A percentile compares a stretch with the other conserved stretches of the same genome.
Conservation (phyloP, 2,329 filamentous ascomycete genomes). For the Falciphora oryzae region DNA sequence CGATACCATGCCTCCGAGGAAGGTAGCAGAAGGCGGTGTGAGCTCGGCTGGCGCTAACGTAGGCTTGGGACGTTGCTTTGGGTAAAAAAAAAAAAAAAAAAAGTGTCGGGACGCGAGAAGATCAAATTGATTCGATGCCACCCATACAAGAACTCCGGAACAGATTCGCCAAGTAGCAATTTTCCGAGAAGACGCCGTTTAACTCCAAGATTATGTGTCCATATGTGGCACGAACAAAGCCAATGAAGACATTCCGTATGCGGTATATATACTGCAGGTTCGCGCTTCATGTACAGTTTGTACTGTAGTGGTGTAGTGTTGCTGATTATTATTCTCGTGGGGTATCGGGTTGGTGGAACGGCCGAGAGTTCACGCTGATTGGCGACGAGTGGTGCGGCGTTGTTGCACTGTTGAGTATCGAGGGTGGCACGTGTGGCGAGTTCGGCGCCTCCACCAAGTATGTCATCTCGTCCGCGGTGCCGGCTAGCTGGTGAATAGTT, state of each 20-base stretch:
- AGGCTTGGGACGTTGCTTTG: background rate
- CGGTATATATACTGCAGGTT: no score
- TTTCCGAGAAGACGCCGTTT: background rate
- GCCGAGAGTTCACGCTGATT: background rate
- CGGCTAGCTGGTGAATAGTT: background rate
- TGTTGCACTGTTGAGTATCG: background rate
- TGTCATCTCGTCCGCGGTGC: background rate
- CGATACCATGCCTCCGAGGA: background rate
- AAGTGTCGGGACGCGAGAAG: background rate
- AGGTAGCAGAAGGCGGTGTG: background rate
- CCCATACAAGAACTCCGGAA: background rate
- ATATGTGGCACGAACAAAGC: background rate
- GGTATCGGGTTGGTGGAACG: background rate
- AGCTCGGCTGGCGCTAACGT: background rate
- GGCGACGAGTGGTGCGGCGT: background rate
- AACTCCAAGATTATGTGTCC: background rate
- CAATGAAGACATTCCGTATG: no score
- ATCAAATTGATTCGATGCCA: background rate
- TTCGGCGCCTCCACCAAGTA: background rate
- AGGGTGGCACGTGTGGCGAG: background rate
- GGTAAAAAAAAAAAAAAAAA: no score
- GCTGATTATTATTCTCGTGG: background rate
- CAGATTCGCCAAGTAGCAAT: background rate
- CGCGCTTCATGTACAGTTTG: background rate
- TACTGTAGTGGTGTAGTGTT: background rate